phyloP scores from a whole-genome alignment of 495 filamentous ascomycete species.

The Clohesyomyces aquaticus region DNA sequence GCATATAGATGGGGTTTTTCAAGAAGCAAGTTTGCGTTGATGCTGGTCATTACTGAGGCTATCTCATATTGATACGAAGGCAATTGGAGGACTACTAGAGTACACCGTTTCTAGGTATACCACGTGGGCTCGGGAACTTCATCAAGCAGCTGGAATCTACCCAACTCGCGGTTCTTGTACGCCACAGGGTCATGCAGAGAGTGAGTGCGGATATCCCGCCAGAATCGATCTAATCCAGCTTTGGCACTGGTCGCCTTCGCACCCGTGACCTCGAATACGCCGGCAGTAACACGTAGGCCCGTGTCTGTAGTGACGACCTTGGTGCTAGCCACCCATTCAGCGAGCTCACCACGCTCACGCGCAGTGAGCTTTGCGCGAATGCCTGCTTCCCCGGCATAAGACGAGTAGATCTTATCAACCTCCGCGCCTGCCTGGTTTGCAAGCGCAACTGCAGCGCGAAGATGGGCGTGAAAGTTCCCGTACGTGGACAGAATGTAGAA shows the following conservation, averaged over 20 bases:
- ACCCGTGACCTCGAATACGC: constrained; percentile 64
- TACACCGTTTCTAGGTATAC: too few relatives aligned
- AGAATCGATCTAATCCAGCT: constrained; percentile 63
- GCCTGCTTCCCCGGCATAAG: constrained; percentile 38
- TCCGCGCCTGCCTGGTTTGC: constrained; percentile 57
- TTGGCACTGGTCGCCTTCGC: constrained; percentile 57
- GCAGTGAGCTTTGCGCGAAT: constrained; percentile 47
- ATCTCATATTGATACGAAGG: too few relatives aligned
- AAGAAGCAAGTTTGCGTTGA: too few relatives aligned
- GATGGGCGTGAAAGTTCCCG: constrained; percentile 62
- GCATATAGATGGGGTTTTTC: too few relatives aligned
- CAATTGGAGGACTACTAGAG: too few relatives aligned
- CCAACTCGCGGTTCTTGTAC: constrained; percentile 64
- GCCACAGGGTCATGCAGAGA: constrained; percentile 65
- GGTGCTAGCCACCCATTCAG: constrained; percentile 62
- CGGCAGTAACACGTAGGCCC: constrained; percentile 57
- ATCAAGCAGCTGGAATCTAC: constrained; percentile 55
- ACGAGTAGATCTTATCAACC: constrained; percentile 50
- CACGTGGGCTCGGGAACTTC: constrained; percentile 60
- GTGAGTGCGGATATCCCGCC: constrained; percentile 64
- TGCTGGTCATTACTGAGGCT: too few relatives aligned
- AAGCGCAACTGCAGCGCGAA: constrained; percentile 60
- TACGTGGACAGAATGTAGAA: constrained; percentile 65
- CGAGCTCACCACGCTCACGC: constrained; percentile 57
- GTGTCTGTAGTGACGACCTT: constrained; percentile 65